Evolutionary conservation across 768 basidiomycete genomes (phyloP), one percentile per base, ranked within the genome.

Genomic region (Kwoniella bestiolae): DNA sequence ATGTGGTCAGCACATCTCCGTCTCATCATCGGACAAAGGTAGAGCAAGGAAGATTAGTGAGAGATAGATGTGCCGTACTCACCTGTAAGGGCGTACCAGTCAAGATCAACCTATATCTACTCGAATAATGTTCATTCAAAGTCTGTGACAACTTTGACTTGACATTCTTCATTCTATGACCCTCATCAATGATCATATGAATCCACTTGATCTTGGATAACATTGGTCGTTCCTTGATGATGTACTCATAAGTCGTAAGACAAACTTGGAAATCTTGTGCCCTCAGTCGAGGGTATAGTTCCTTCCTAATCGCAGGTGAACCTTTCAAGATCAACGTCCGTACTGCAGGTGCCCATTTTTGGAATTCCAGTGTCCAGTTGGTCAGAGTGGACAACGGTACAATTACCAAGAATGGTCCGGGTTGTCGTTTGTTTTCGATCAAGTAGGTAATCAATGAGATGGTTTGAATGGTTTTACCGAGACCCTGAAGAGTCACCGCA

Each of bases 181-280:
- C 94, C 85, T 97, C 94, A 78, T 97, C 93, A 69, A 97, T 94
- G 80, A 97, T 95, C 92, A 94, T 95, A 79, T 97, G 94, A 7
- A 94, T 82, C 94, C 94, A 97, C 78, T 92, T 93, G 73, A 93
- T 86, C 83, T 94, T 93, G 82, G 89, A 88, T 32, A 97, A 84
- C 64, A 90, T 80, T 1, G 91, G 91, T n/a, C 92, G 88, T 80
- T 97, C 94, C 83, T 94, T 94, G 85, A 95, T 96, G 81, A 97
- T 93, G 76, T 96, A 97, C 78, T 96, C 94, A 78, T 95, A 97
- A 0, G 94, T 97, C 14, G 94, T 97, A 58, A 97, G 81, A 59
- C 96, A 82, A 25, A 96, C 94, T 75, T 95, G 92, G 85, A 94
- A 96, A 70, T 91, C 87, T 57, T 86, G 82, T 35, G 92, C 87